Evolutionary conservation across 805 yeast genomes (phyloP), one percentile per base, ranked within the genome.

Genomic region (Sugiyamaella marilandica): DNA sequence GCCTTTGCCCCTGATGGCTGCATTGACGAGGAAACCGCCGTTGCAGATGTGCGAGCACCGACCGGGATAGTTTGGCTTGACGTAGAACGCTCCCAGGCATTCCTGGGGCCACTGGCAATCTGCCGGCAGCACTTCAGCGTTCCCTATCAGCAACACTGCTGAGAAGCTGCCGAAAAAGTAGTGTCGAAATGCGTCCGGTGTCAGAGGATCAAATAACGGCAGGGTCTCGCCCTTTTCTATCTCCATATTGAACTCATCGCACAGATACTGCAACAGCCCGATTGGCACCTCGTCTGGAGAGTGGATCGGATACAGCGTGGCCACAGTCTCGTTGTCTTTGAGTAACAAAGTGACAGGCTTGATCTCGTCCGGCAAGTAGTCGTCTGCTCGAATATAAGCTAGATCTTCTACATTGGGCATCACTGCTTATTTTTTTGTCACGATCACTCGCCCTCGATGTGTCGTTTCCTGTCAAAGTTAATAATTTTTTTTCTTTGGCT

Each of bases 41-140:
- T 91, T 91, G 62, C 96, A 88, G 32, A 80, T 84, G 62, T 91
- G 97, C 0, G 92, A 81, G 57, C 92, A 84, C 52, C 96, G 78
- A 5, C 95, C 96, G 1, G 75, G 69, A 65, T 90, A 91, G 68
- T 91, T 91, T 16, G 98, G 96, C 64, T 86, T 88, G 61, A 89
- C 74, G 66, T 84, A 87, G 65, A 83, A 85, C 1, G 85, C 79
- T 0, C 97, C 97, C 43, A 88, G 65, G 54, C 82, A 78, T 5
- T 60, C 58, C 0, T 71, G 63, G 5, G 73, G 70, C 82, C 85
- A 81, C 45, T 74, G 72, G 5, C 62, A 57, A 21, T 55, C 63
- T 16, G 56, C 66, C n/a, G 55, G 57, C 10, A 54, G 14, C 2
- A 48, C 43, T 9, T 64, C 48, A 44, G 44, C 59, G 13, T 69